Percentiles rank a stretch among this genome's conserved stretches.
Evolutionary conservation across 1,284 basidiomycete genomes (phyloP).

Genomic region (Afroboletus lepidellus): DNA sequence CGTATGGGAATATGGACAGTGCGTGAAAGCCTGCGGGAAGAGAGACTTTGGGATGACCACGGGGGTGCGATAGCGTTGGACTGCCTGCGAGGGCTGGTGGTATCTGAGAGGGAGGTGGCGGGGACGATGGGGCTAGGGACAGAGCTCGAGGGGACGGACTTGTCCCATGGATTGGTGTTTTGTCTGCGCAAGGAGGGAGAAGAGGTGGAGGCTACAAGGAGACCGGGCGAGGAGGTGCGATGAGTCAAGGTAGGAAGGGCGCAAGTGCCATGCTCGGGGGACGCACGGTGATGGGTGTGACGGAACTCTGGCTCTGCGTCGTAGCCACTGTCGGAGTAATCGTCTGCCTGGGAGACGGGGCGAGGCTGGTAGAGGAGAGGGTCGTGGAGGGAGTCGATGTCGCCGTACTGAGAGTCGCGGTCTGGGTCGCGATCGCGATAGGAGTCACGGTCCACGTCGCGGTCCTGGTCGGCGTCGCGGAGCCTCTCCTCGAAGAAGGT

Average conservation of each 20-base stretch:
- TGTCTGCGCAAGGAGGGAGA: slow-evolving; percentile 68
- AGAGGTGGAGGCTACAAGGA: slow-evolving; percentile 59
- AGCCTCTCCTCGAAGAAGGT: slow-evolving; percentile 90
- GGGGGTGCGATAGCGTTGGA: slow-evolving; percentile 47
- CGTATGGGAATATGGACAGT: slow-evolving; percentile 75
- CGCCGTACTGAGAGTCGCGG: slow-evolving; percentile 51
- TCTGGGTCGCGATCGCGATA: slow-evolving; percentile 48
- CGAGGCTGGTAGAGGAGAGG: slow-evolving; percentile 57
- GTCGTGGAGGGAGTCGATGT: slow-evolving; percentile 57
- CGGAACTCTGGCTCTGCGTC: slow-evolving; percentile 70
- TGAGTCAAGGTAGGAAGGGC: slow-evolving; percentile 49
- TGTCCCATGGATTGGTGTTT: slow-evolving; percentile 64
- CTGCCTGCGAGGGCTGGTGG: slow-evolving; percentile 62
- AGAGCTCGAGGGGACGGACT: slow-evolving; percentile 48
- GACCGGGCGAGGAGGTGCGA: slow-evolving; percentile 52
- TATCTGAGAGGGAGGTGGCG: slow-evolving; percentile 56
- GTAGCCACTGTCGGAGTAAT: slow-evolving; percentile 75
- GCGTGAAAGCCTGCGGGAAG: slow-evolving; percentile 74
- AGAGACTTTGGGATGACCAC: slow-evolving; percentile 55
- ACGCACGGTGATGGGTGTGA: slow-evolving; percentile 76
- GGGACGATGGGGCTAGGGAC: slow-evolving; percentile 49
- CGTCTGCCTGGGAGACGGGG: slow-evolving; percentile 59
- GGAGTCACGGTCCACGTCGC: slow-evolving; percentile 58
- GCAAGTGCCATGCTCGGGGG: slow-evolving; percentile 43
- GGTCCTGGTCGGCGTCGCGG: slow-evolving; percentile 67